Evolutionary conservation across 768 basidiomycete genomes (phyloP), one percentile per base, ranked within the genome.

Genomic region (Tylopilus balloui): DNA sequence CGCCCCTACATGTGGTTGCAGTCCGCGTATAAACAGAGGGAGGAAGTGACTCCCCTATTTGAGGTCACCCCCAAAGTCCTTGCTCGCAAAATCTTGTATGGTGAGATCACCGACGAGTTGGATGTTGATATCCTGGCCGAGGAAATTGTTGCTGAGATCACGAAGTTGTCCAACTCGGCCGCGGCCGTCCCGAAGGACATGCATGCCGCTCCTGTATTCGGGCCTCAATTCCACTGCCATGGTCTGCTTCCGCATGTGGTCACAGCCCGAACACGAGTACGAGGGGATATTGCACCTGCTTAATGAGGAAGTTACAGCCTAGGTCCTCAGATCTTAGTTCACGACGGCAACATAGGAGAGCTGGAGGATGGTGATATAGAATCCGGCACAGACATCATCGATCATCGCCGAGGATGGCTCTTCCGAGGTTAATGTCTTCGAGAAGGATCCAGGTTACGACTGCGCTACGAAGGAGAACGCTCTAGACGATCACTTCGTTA

Each of bases 1-100:
- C 56, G 60, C 27, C 55, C 71, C 23, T 56, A 63, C 53, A 57
- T 63, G 57, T 70, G 68, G 69, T 51, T 70, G 48, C 68, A 66
- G 51, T 67, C 61, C 21, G 63, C 62, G 23, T 50, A 61, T 44
- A 65, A 69, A 43, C 68, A 64, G 38, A 56, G 50, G 12, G 66
- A 61, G 20, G 62, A 64, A 44, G 57, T 66, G 58, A 36, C 55
- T 31, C 58, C 61, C 37, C 50, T 70, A 8, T 63, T 69, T 29
- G 62, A 68, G 21, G 44, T 65, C 35, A 64, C 68, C 6, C 54
- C 66, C 36, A 41, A 57, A 15, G 54, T 51, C 23, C 59, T 69
- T 4, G 68, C 68, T n/a, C 29, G 51, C 34, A 65, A 69, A 32
- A 69, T 69, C 37, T 20, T 61, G 28, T 35, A 42, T 23, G 63